A percentile compares a stretch with the other conserved stretches of the same genome.
These are phyloP conservation scores for Amanita inopinata DNA, from an alignment of 768 basidiomycete genomes.

Conservation along the genomic window DNA sequence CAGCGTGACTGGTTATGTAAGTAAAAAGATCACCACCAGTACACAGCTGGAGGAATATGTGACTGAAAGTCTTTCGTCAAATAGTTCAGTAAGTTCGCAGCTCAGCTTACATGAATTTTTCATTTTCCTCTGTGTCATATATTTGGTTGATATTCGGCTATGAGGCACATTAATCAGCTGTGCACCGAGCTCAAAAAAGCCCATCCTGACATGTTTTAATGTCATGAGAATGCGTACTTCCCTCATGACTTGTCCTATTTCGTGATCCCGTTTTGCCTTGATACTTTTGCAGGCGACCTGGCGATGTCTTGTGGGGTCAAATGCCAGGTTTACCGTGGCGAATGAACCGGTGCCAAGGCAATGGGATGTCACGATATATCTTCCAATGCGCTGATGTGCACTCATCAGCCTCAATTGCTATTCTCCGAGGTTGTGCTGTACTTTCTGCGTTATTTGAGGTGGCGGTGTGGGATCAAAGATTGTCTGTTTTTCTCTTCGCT, in stretches of 20 bases:
- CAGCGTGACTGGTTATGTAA: slow-evolving; percentile 58
- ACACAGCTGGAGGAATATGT: slow-evolving; percentile 79
- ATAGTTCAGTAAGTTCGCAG: neutral
- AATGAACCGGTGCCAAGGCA: slow-evolving; percentile 76
- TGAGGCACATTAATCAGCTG: neutral
- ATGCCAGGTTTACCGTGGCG: slow-evolving; percentile 72
- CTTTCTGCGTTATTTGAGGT: slow-evolving; percentile 41
- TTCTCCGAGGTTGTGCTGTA: slow-evolving; percentile 16
- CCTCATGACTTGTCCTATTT: slow-evolving; percentile 58
- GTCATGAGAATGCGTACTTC: slow-evolving; percentile 68
- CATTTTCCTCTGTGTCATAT: slow-evolving; percentile 55
- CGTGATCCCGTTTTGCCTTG: slow-evolving; percentile 48
- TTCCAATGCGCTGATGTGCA: slow-evolving; percentile 42
- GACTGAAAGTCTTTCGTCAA: slow-evolving; percentile 26
- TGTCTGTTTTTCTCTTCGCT: slow-evolving; percentile 39
- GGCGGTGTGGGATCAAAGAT: slow-evolving; percentile 60
- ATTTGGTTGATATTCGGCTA: slow-evolving; percentile 81
- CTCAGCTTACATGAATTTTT: slow-evolving; percentile 43
- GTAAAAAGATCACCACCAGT: slow-evolving; percentile 86
- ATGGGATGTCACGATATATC: slow-evolving; percentile 67
- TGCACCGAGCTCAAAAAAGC: neutral
- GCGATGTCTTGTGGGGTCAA: slow-evolving; percentile 49
- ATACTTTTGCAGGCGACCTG: slow-evolving; percentile 86
- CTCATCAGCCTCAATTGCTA: neutral
- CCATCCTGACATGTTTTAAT: slow-evolving; percentile 52